phyloP scores from a whole-genome alignment of 2,329 filamentous ascomycete genomes.

The Nectriaceae sp. region DNA sequence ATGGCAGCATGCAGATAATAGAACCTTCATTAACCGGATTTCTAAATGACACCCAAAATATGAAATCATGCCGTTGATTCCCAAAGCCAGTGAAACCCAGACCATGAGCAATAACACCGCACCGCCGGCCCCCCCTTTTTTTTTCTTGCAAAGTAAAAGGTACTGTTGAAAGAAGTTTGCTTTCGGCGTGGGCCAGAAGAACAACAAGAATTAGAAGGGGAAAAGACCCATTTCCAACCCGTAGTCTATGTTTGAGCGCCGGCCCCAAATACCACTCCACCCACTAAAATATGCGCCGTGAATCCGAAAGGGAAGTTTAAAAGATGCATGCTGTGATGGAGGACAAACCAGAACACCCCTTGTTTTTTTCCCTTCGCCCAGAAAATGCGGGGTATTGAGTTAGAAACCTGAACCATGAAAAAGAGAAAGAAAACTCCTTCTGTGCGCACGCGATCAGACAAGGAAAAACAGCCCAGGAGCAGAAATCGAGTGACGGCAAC shows the following conservation, averaged over 20 bases:
- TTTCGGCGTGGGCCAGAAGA: not conserved
- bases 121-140: not conserved
- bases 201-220: not conserved
- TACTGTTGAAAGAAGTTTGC: too few relatives aligned
- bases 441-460: constrained; percentile 1
- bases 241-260: not conserved
- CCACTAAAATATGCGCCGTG: not conserved
- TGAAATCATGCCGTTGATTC: not conserved
- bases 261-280: not conserved
- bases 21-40: not conserved
- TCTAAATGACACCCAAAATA: not conserved
- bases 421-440: not conserved
- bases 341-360: not conserved
- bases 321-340: not conserved
- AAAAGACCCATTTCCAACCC: not conserved
- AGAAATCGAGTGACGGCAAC: not conserved
- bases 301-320: not conserved
- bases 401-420: not conserved
- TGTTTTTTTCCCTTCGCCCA: not conserved
- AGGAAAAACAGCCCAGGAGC: too few relatives aligned
- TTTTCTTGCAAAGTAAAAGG: not conserved
- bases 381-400: not conserved
- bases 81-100: not conserved
- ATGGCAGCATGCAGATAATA: not conserved
- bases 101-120: not conserved